phyloP scores from a whole-genome alignment of 2,329 filamentous ascomycete species.

The Samsoniella hepiali region DNA sequence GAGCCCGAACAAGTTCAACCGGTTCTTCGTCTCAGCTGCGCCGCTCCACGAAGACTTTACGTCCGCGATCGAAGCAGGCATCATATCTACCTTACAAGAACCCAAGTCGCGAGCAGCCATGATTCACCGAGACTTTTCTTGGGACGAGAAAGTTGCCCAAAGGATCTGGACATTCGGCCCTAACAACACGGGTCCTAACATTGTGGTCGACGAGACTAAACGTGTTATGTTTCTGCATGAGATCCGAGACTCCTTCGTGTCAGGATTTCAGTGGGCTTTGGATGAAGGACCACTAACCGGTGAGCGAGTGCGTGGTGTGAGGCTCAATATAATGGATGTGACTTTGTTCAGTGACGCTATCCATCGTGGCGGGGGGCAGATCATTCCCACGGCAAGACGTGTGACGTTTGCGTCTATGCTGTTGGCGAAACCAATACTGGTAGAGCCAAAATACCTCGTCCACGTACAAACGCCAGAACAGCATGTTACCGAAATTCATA shows the following conservation, averaged over 20 bases:
- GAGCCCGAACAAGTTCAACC: conserved; percentile 99
- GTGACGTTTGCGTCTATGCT: conserved; percentile 91
- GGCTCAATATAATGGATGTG: conserved; percentile 99
- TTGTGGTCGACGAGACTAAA: conserved; percentile 99
- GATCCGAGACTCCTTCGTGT: conserved; percentile 99
- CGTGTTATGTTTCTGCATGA: conserved; percentile 99
- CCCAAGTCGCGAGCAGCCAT: conserved; percentile 97
- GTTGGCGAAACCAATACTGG: conserved; percentile 83
- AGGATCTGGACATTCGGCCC: conserved; percentile 99
- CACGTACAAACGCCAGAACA: conserved; percentile 88
- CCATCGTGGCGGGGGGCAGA: conserved; percentile 97
- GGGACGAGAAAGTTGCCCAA: conserved; percentile 99
- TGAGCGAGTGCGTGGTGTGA: conserved; percentile 93
- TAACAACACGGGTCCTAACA: conserved; percentile 94
- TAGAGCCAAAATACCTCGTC: conserved; percentile 97
- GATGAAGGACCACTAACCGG: conserved; percentile 96
- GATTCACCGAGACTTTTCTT: conserved; percentile 93
- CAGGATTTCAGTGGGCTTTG: conserved; percentile 99
- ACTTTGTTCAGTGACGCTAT: conserved; percentile 99
- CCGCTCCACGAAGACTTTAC: conserved; percentile 89
- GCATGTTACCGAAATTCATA: neutral
- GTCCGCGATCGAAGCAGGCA: conserved; percentile 84
- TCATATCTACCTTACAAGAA: conserved; percentile 92
- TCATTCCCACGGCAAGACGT: conserved; percentile 97
- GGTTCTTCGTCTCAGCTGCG: conserved; percentile 92